Conservation (phyloP, 192 early-diverging fungal genomes). For the Phycomyces nitens region DNA sequence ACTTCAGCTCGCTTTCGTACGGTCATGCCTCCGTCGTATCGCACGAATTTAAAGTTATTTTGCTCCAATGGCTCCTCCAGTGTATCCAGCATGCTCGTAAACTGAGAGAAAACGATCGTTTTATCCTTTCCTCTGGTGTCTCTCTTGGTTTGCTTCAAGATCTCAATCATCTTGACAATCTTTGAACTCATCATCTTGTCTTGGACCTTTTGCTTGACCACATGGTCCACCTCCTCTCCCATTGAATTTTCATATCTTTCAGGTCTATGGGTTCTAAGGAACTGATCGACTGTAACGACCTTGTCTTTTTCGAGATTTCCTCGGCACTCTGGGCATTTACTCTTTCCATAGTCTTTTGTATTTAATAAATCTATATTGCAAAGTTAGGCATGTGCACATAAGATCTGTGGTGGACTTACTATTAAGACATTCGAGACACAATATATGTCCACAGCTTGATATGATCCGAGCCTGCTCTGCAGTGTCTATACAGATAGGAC, state of each 20-base stretch:
- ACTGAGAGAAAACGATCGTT: conserved; percentile 58
- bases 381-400: too few relatives aligned
- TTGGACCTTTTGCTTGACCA: neutral
- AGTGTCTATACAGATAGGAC: conserved; percentile 40
- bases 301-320: neutral
- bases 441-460: conserved; percentile 37
- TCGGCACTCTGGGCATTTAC: conserved; percentile 28
- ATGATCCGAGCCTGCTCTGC: conserved; percentile 25
- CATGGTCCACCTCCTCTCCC: neutral
- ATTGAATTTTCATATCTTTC: neutral
- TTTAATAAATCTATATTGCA: conserved; percentile 9
- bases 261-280: conserved; percentile 13
- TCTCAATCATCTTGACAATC: conserved; percentile 44
- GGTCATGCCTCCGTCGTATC: conserved; percentile 48
- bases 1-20: conserved; percentile 35
- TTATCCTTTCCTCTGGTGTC: conserved; percentile 33
- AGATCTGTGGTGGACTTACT: conserved; percentile 24
- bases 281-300: conserved; percentile 10
- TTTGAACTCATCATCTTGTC: conserved; percentile 30
- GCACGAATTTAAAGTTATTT: conserved; percentile 29
- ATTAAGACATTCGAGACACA: conserved; percentile 43
- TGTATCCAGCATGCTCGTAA: conserved; percentile 41
- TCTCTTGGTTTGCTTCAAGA: conserved; percentile 27
- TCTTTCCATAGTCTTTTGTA: neutral
- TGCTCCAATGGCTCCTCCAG: conserved; percentile 39